These are phyloP conservation scores for Capsicum baccatum DNA, from an alignment of 257 asterid species.

Conservation along the genomic window DNA sequence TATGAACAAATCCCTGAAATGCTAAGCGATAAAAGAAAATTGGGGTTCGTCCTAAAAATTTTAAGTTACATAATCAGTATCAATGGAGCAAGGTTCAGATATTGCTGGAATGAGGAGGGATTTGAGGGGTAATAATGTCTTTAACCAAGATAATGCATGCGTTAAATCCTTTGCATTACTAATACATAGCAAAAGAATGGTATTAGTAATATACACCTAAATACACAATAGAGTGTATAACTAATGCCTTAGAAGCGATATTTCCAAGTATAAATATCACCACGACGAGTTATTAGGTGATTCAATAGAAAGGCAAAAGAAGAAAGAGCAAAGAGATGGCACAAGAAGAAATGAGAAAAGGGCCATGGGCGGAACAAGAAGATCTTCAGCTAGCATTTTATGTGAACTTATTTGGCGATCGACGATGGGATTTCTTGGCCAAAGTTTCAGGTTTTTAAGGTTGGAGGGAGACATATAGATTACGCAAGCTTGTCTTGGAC, in stretches of 20 bases:
- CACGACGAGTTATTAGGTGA: slow-evolving; percentile 25
- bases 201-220: too few species aligned
- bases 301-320: background rate
- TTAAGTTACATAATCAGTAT: too few species aligned
- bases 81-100: too few species aligned
- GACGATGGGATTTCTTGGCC: slow-evolving; percentile 95
- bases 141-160: too few species aligned
- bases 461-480: slow-evolving; percentile 79
- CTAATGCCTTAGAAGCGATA: background rate
- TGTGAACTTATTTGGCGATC: slow-evolving; percentile 86
- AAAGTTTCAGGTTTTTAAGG: slow-evolving; percentile 93
- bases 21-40: too few species aligned
- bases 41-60: too few species aligned
- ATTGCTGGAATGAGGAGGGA: too few species aligned
- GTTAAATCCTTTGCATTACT: too few species aligned
- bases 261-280: slow-evolving; percentile 37
- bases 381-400: slow-evolving; percentile 74
- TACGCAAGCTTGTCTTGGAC: slow-evolving; percentile 69
- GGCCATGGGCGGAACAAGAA: slow-evolving; percentile 93
- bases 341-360: slow-evolving; percentile 55
- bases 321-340: slow-evolving; percentile 39
- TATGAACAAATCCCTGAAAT: too few species aligned
- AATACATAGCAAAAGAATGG: too few species aligned
- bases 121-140: too few species aligned
- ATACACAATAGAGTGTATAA: too few species aligned